Percentiles rank a stretch among this genome's conserved stretches.
Conservation (phyloP, 805 yeast species). For the Metschnikowia proteae region DNA sequence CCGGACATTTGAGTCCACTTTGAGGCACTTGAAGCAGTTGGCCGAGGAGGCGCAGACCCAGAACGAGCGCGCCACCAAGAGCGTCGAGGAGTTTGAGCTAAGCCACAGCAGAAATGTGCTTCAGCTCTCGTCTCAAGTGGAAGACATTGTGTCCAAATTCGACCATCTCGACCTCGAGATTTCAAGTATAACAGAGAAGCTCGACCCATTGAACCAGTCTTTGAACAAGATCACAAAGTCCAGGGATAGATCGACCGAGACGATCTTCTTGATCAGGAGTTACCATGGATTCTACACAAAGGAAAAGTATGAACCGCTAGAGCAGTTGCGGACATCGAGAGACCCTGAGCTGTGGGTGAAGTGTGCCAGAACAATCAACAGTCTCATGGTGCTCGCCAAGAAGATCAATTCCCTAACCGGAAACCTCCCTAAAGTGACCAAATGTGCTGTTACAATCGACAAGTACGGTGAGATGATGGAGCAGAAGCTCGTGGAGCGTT, state of each 20-base stretch:
- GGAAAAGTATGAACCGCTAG: constrained; percentile 53
- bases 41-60: constrained; percentile 51
- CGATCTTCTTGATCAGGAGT: constrained; percentile 69
- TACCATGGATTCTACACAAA: constrained; percentile 72
- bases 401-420: constrained; percentile 45
- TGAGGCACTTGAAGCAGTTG: constrained; percentile 64
- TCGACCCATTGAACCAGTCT: constrained; percentile 67
- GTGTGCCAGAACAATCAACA: constrained; percentile 68
- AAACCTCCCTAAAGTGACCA: constrained; percentile 42
- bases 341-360: constrained; percentile 49
- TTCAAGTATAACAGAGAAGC: constrained; percentile 52
- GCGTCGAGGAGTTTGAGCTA: constrained; percentile 58
- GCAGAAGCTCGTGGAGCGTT: constrained; percentile 59
- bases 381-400: constrained; percentile 58
- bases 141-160: constrained; percentile 45
- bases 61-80: constrained; percentile 50
- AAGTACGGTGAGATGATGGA: constrained; percentile 78
- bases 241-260: constrained; percentile 66
- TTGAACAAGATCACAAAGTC: constrained; percentile 65
- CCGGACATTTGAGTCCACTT: constrained; percentile 83
- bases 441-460: constrained; percentile 48
- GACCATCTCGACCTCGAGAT: constrained; percentile 49
- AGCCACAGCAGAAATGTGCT: constrained; percentile 67
- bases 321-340: constrained; percentile 49
- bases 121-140: constrained; percentile 47